Base-by-base conservation (phyloP, 2,329 filamentous ascomycete genomes). In the Ophiostoma tasmaniense region DNA sequence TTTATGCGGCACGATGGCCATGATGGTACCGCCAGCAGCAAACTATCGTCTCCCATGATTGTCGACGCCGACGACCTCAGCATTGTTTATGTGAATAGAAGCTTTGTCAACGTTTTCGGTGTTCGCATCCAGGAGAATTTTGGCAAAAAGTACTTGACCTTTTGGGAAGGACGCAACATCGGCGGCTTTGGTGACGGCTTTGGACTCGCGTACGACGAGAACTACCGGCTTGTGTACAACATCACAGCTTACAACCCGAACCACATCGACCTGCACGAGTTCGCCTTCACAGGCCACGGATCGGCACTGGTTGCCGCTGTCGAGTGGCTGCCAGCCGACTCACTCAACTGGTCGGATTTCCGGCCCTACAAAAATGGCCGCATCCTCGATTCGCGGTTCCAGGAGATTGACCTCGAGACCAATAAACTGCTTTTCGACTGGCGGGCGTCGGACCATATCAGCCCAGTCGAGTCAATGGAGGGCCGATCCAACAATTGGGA, bases 351-450 rank as follows among this genome's bases (percentile, higher is more conserved):
- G 67, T 14, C 61, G 76, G 83, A 83, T 75, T 4, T 79, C 76
- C 66, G 70, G 77, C 0, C 80, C 82, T 70, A 81, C 85, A 72
- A 80, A 83, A 69, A 61, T 35, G 52, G 25, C 37, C 64, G 22
- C 85, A 83, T 86, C 73, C 82, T 85, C 3, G 80, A 85, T 75
- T 80, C 80, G 3, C 82, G 82, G 39, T 80, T 86, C 70, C 84
- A 86, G 76, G 76, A 78, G 73, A 78, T 83, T 25, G 81, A 86
- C 69, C 82, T 85, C 50, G 79, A 82, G 45, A 86, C 83, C 6
- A 84, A 84, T 2, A 78, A 81, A 59, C 74, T 87, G 10, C 72
- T 87, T 17, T 88, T 87, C 71, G 84, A 87, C 73, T 88, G 85
- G 86, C 80, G 80, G 28, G 83, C 82, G 71, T 76, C 87, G 11